A percentile compares a stretch with the other conserved stretches of the same genome.
phyloP scores from a whole-genome alignment of 73 alveolate species.

The Tetrahymena thermophila region DNA sequence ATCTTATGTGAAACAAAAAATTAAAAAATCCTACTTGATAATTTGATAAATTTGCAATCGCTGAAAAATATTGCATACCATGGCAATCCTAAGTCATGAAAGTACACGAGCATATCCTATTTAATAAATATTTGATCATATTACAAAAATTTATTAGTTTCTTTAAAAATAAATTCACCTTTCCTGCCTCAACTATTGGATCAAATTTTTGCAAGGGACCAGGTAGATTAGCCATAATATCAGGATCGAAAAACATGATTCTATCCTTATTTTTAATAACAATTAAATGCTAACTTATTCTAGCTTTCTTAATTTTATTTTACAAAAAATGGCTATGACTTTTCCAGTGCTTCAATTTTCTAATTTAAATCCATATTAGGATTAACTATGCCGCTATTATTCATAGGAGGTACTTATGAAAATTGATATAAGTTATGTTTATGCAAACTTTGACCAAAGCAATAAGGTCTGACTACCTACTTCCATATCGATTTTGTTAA shows the following conservation, averaged over 20 bases:
- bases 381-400: neutral
- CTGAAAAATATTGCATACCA: neutral
- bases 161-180: neutral
- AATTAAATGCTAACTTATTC: neutral
- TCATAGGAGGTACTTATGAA: neutral
- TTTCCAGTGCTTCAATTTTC: slow-evolving; percentile 26
- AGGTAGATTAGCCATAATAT: slow-evolving; percentile 43
- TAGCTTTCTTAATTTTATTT: neutral
- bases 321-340: slow-evolving; percentile 31
- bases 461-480: neutral
- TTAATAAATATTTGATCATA: neutral
- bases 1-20: neutral
- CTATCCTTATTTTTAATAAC: neutral
- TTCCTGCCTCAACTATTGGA: slow-evolving; percentile 37
- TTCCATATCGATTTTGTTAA: neutral
- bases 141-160: neutral
- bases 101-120: neutral
- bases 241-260: slow-evolving; percentile 45
- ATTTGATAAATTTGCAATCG: neutral
- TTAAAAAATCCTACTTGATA: neutral
- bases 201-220: slow-evolving; percentile 27
- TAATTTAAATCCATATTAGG: neutral
- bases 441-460: neutral
- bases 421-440: neutral
- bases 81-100: neutral